These are phyloP conservation scores for Xerocomus nothofagi DNA, from an alignment of 1,284 basidiomycete genomes.

Conservation along the genomic window DNA sequence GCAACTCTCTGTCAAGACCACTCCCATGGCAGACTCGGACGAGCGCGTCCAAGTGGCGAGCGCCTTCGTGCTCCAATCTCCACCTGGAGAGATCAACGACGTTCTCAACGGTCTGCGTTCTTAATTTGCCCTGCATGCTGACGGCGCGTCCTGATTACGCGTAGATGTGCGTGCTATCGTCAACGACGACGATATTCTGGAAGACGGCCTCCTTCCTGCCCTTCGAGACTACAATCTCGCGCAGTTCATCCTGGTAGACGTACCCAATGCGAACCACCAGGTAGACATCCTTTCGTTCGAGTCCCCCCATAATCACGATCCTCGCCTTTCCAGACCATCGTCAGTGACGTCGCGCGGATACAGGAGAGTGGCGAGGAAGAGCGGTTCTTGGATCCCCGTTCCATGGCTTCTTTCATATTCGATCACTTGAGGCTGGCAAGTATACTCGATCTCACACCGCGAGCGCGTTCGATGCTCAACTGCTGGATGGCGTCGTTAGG, in stretches of 20 bases:
- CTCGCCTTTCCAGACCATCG: conserved; percentile 56
- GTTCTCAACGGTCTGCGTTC: conserved; percentile 74
- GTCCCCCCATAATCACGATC: background rate
- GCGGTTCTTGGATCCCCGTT: conserved; percentile 80
- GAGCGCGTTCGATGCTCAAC: conserved; percentile 2
- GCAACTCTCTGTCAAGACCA: background rate
- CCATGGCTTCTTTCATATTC: conserved; percentile 75
- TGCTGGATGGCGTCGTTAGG: conserved; percentile 43
- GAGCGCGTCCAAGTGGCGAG: conserved; percentile 73
- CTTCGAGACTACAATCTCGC: conserved; percentile 81
- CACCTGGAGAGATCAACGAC: conserved; percentile 95
- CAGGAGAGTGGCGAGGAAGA: conserved; percentile 40
- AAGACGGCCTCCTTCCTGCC: conserved; percentile 74
- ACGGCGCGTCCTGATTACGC: conserved; percentile 6
- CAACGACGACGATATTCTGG: conserved; percentile 78
- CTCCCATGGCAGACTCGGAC: conserved; percentile 49
- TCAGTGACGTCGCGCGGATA: conserved; percentile 67
- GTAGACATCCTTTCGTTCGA: conserved; percentile 39
- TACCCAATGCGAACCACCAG: conserved; percentile 71
- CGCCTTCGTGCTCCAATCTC: conserved; percentile 82
- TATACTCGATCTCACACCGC: background rate
- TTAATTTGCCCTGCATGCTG: background rate
- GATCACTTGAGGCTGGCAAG: conserved; percentile 78
- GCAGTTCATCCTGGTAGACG: conserved; percentile 79
- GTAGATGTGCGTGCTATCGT: conserved; percentile 88